Evolutionary conservation across 306 rosid genomes (phyloP), one percentile per base, ranked within the genome.

Genomic region (Quercus gilva): DNA sequence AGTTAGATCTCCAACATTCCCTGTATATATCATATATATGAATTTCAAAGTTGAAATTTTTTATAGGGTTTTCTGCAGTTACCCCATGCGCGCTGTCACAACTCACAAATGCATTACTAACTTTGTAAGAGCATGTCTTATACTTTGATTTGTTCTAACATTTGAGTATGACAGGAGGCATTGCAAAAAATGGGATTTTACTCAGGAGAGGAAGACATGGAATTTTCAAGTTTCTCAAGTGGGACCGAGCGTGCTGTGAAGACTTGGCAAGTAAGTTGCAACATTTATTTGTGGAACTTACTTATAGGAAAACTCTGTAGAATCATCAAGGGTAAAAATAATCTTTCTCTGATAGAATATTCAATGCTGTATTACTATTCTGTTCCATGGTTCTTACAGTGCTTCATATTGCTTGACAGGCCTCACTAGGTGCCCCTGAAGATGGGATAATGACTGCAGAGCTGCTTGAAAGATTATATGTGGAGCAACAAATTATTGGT

Each of bases 191-290:
- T 90, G 65, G 99, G 99, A 73, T 95, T 93, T 87, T 95, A 92
- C 87, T 91, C 93, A 0, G 98, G 99, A 53, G 98, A 93, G 82
- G 98, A 95, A 80, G 98, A 95, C 82, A 88, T 90, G 92, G 98
- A 93, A 51, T 93, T 61, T 77, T 90, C 96, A 5, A 89, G 91
- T 87, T 95, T 95, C 89, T 84, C 96, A 52, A 85, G 81, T 74
- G 98, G 96, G 74, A 93, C 99, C 5, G 98, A 95, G 70, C 94
- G 93, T 63, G 99, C 97, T 13, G 97, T 95, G 65, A 95, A 89
- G 89, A 95, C 99, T 68, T 95, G 99, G 98, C 99, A 95, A 81
- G 99, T 93, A 86, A 84, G 97, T 88, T 67, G 55, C 80, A 33
- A 61, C 41, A 18, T 70, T 57, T 74, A 21, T 23, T 26, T 67